Conservation (phyloP, 2,329 filamentous ascomycete species). For the Shiraia sp. region DNA sequence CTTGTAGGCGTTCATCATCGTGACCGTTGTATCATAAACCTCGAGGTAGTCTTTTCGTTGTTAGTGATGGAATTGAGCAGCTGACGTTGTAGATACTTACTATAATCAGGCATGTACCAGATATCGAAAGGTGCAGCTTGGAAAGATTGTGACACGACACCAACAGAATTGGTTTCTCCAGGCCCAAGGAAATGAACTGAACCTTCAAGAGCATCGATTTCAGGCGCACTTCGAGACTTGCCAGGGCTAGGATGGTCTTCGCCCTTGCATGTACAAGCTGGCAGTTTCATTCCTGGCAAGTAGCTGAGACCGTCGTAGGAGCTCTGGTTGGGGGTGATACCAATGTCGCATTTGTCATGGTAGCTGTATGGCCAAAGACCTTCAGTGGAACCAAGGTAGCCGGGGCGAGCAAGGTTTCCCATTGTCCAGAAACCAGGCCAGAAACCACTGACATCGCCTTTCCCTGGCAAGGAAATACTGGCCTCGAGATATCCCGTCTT, state of each 20-base stretch:
- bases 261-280: constrained; percentile 67
- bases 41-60: constrained; percentile 60
- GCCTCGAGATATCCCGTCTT: constrained; percentile 72
- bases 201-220: constrained; percentile 75
- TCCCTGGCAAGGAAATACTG: constrained; percentile 69
- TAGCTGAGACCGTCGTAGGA: constrained; percentile 67
- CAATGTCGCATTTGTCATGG: constrained; percentile 67
- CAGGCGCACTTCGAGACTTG: constrained; percentile 67
- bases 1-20: constrained; percentile 58
- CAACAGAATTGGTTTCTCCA: constrained; percentile 57
- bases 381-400: constrained; percentile 70
- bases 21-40: constrained; percentile 62
- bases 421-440: constrained; percentile 79
- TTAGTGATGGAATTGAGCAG: constrained; percentile 16
- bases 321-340: constrained; percentile 74
- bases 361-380: constrained; percentile 78
- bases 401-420: constrained; percentile 72
- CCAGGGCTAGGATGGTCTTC: constrained; percentile 69
- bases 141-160: constrained; percentile 67
- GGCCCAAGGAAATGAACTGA: constrained; percentile 59
- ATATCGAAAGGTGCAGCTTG: constrained; percentile 72
- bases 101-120: constrained; percentile 66
- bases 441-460: constrained; percentile 68
- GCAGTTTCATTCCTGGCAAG: constrained; percentile 71
- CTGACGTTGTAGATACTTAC: constrained; percentile 22